phyloP scores from a whole-genome alignment of 306 rosid species.

The Ormosia emarginata region DNA sequence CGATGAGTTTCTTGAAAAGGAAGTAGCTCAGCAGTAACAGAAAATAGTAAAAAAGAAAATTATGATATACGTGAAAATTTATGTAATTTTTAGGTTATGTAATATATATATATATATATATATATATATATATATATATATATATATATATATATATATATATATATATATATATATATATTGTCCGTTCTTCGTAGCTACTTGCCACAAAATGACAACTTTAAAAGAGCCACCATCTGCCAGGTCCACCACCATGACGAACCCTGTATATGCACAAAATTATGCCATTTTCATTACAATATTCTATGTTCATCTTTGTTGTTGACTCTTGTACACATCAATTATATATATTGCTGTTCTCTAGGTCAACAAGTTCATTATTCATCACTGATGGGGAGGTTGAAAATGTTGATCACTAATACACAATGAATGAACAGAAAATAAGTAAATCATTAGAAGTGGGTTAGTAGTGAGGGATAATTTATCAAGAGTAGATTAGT shows the following conservation, averaged over 20 bases:
- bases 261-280: neutral
- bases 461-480: no score
- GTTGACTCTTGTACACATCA: conserved; percentile 3
- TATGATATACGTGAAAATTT: neutral
- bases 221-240: neutral
- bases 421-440: neutral
- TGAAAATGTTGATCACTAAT: neutral
- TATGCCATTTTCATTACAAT: neutral
- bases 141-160: neutral
- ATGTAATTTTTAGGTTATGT: neutral
- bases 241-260: neutral
- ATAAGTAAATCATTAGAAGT: neutral
- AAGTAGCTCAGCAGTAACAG: neutral
- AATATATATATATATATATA: neutral
- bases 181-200: neutral
- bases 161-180: neutral
- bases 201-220: conserved; percentile 2
- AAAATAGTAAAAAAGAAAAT: neutral
- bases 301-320: neutral
- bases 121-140: neutral
- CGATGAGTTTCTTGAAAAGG: no score
- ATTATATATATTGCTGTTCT: neutral
- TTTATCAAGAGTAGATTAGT: no score
- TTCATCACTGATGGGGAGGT: neutral
- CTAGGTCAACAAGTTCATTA: neutral